A percentile compares a stretch with the other conserved stretches of the same genome.
Evolutionary conservation across 1,284 basidiomycete genomes (phyloP).

Genomic region (Ceratobasidium sp.): DNA sequence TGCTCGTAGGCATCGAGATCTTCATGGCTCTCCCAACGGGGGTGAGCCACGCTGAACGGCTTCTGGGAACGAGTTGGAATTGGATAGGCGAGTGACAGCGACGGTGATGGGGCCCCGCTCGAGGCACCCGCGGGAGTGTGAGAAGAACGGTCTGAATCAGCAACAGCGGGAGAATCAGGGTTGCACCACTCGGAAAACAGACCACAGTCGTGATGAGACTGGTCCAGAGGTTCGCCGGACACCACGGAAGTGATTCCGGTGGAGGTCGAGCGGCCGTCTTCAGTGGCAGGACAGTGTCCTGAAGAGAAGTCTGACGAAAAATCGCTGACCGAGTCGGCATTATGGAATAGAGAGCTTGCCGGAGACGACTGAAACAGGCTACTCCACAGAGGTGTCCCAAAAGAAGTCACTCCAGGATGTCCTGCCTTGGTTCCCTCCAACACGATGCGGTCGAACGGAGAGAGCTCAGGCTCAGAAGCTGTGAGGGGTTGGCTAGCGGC

Average conservation of each 20-base stretch:
- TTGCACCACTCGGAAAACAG: conserved; percentile 23
- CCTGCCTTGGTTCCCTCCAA: not conserved
- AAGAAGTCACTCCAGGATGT: not conserved
- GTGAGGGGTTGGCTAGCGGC: not conserved
- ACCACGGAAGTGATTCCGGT: not conserved
- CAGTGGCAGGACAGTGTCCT: not conserved
- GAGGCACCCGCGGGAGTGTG: conserved; percentile 8
- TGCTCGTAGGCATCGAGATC: conserved; percentile 25
- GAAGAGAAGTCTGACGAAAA: not conserved
- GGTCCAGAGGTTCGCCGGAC: not conserved
- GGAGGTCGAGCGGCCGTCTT: not conserved
- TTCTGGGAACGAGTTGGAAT: not conserved
- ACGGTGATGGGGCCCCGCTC: conserved; percentile 8
- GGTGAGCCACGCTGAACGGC: not conserved
- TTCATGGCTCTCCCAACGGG: not conserved
- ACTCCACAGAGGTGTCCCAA: not conserved
- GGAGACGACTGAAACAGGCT: not conserved
- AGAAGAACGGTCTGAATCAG: not conserved
- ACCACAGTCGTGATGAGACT: not conserved
- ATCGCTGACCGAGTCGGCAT: not conserved
- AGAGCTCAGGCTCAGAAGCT: conserved; percentile 5
- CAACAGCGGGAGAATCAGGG: conserved; percentile 8
- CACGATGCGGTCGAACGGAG: conserved; percentile 9
- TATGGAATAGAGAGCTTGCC: not conserved
- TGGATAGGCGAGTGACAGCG: not conserved